These are phyloP conservation scores for Neonothopanus nambi DNA, from an alignment of 1,284 basidiomycete species.

Conservation along the genomic window DNA sequence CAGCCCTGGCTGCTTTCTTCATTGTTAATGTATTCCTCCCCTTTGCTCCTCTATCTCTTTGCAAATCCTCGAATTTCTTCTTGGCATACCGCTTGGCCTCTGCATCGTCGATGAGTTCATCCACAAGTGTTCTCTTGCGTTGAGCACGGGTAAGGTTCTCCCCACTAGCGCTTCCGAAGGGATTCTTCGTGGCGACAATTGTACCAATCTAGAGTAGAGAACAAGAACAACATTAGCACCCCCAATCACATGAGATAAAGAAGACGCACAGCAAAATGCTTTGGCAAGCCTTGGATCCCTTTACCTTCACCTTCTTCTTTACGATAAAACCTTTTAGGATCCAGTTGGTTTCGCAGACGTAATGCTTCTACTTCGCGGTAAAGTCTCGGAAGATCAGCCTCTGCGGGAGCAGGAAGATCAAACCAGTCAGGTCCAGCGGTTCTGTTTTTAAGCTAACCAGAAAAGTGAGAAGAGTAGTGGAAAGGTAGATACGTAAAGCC, in stretches of 20 bases:
- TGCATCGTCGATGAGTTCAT: conserved; percentile 84
- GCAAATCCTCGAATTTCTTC: conserved; percentile 89
- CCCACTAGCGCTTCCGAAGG: conserved; percentile 72
- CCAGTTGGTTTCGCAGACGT: conserved; percentile 87
- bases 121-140: conserved; percentile 82
- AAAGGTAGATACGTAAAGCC: conserved; percentile 17
- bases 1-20: conserved; percentile 54
- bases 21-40: conserved; percentile 75
- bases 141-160: conserved; percentile 70
- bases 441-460: conserved; percentile 60
- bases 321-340: conserved; percentile 94
- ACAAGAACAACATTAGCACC: conserved; percentile 1
- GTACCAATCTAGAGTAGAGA: conserved; percentile 73
- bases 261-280: conserved; percentile 80
- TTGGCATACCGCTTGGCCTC: conserved; percentile 78
- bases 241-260: conserved; percentile 12
- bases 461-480: conserved; percentile 5
- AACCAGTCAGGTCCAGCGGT: conserved; percentile 90
- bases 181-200: conserved; percentile 74
- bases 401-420: conserved; percentile 83
- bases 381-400: conserved; percentile 80
- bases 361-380: conserved; percentile 93
- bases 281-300: conserved; percentile 84
- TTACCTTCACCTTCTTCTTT: conserved; percentile 83
- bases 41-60: conserved; percentile 67